Conservation (phyloP, 2,329 filamentous ascomycete species). For the Sarocladiaceae sp. region DNA sequence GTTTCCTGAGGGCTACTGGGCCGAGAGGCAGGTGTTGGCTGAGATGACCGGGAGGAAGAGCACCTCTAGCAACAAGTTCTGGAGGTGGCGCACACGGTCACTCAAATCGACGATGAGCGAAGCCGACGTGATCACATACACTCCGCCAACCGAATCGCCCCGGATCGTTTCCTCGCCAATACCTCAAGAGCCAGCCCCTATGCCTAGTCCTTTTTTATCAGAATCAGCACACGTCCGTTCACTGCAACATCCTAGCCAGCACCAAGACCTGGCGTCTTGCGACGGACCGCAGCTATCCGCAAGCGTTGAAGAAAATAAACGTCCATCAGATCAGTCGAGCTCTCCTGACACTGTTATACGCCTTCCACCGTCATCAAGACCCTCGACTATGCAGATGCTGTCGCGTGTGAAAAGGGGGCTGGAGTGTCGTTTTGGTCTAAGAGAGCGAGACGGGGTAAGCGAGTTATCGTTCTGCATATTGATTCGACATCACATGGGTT, state of each 20-base stretch:
- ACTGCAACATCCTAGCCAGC: constrained; percentile 25
- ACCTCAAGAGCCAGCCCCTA: constrained; percentile 11
- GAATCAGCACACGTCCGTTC: constrained; percentile 43
- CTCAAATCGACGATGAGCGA: constrained; percentile 28
- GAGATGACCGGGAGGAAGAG: constrained; percentile 18
- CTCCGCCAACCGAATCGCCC: not conserved
- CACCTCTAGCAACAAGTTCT: constrained; percentile 27
- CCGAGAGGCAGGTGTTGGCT: constrained; percentile 40
- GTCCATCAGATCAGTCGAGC: not conserved
- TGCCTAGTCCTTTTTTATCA: constrained; percentile 37
- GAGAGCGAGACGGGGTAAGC: not conserved
- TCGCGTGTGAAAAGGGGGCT: not conserved
- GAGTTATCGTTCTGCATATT: too few species aligned
- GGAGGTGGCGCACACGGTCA: constrained; percentile 35
- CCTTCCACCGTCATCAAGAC: not conserved
- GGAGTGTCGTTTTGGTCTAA: not conserved
- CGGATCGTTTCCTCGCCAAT: constrained; percentile 10
- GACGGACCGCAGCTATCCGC: not conserved
- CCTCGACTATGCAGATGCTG: not conserved
- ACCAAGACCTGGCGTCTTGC: not conserved
- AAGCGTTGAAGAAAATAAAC: not conserved
- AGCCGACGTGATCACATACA: constrained; percentile 13
- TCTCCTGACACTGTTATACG: constrained; percentile 3
- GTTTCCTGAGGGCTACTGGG: constrained; percentile 58
- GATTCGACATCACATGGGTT: not conserved